These are phyloP conservation scores for Dothistroma pini DNA, from an alignment of 2,329 filamentous ascomycete genomes.

Conservation along the genomic window DNA sequence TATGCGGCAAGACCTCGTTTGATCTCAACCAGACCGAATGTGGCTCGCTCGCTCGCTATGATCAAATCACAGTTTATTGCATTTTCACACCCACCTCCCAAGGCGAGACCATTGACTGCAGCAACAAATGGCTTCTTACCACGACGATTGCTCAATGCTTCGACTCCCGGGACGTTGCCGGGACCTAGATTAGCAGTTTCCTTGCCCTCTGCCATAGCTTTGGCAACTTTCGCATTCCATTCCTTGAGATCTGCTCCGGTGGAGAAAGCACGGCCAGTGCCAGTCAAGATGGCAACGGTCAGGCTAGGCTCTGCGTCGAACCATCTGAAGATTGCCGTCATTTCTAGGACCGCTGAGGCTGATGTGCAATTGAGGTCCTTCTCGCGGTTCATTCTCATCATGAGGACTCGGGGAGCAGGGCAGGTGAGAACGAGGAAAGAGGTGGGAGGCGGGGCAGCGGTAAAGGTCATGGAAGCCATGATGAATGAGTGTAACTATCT, in stretches of 20 bases:
- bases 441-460: background rate
- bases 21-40: constrained; percentile 68
- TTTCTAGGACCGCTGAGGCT: constrained; percentile 28
- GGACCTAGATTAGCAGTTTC: constrained; percentile 50
- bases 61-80: constrained; percentile 67
- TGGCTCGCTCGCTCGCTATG: constrained; percentile 55
- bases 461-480: background rate
- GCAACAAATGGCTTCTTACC: constrained; percentile 73
- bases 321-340: constrained; percentile 31
- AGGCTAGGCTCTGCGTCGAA: constrained; percentile 30
- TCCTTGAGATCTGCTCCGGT: constrained; percentile 37
- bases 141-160: constrained; percentile 36
- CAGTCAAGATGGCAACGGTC: constrained; percentile 32
- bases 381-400: constrained; percentile 25
- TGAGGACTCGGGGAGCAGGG: constrained; percentile 5
- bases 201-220: constrained; percentile 18
- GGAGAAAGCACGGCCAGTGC: constrained; percentile 34
- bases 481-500: background rate
- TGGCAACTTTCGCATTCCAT: constrained; percentile 28
- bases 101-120: constrained; percentile 71
- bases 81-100: constrained; percentile 76
- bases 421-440: background rate
- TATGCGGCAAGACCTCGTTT: constrained; percentile 66
- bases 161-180: constrained; percentile 58
- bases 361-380: constrained; percentile 34